Evolutionary conservation across 2,329 filamentous ascomycete species (phyloP).

Genomic region (Chaetomium sp.): DNA sequence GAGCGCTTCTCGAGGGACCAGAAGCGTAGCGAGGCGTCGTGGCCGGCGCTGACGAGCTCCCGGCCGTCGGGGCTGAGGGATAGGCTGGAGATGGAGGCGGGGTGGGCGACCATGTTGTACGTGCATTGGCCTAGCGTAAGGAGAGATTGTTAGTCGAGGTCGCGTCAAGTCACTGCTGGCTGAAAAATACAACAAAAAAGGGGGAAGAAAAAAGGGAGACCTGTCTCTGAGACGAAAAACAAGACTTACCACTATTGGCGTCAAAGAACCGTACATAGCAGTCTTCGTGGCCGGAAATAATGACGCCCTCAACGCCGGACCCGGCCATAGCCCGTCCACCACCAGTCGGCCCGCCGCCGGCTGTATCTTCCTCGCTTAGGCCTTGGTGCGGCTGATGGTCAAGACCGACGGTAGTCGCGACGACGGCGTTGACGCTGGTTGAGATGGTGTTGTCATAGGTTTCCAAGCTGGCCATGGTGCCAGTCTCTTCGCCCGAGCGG

Average conservation of each 20-base stretch:
- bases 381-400: conserved; percentile 62
- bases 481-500: conserved; percentile 81
- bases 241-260: conserved; percentile 83
- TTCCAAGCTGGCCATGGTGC: conserved; percentile 86
- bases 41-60: conserved; percentile 90
- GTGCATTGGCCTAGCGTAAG: conserved; percentile 81
- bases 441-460: conserved; percentile 79
- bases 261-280: conserved; percentile 95
- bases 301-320: conserved; percentile 80
- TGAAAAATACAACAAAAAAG: too few species aligned
- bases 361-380: conserved; percentile 66
- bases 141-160: conserved; percentile 14
- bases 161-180: too few species aligned
- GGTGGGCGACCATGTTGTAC: conserved; percentile 97
- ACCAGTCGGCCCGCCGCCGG: conserved; percentile 71
- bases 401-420: conserved; percentile 75
- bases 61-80: conserved; percentile 88
- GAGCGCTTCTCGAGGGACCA: conserved; percentile 95
- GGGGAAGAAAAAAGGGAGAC: neutral
- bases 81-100: conserved; percentile 83
- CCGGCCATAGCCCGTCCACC: conserved; percentile 59
- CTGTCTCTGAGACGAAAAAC: neutral
- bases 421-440: conserved; percentile 84
- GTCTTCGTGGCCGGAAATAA: conserved; percentile 96
- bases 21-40: conserved; percentile 92